Evolutionary conservation across 768 basidiomycete species (phyloP), one percentile per base, ranked within the genome.

Genomic region (Leccinum broughii): DNA sequence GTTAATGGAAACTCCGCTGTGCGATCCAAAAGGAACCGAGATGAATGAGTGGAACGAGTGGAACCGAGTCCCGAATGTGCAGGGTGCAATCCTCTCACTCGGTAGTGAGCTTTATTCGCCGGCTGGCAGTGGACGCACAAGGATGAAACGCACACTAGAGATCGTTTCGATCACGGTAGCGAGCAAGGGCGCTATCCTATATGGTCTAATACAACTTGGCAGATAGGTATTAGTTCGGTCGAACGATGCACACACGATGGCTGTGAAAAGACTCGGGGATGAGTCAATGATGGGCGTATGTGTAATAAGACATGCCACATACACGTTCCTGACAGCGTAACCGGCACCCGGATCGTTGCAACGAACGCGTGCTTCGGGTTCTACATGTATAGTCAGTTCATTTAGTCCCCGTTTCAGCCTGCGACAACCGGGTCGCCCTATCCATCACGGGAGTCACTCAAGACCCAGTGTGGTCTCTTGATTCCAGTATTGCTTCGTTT

Each of bases 251-350:
- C 22, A 24, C 24, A 54, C 20, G 51, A 39, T 32, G 58, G 37
- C 20, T 28, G 17, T 49, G 24, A 34, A 39, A 44, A 48, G 44
- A 22, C 20, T 46, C 41, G 41, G 41, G 49, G 15, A 50, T 28
- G 49, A 26, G 24, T 50, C 26, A 20, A 28, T 39, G 37, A 28
- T 35, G 39, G 30, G 24, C 17, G 39, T 30, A 8, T 20, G 64
- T 41, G 61, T 68, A 59, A 68, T 55, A 54, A 34, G 39, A 62
- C 67, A 60, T 52, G 65, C 60, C 22, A 26, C 14, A 51, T 20
- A 46, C 67, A 59, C 48, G 51, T 57, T 37, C 55, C 34, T 24
- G 26, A 48, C 28, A 14, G 56, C 58, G 41, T 54, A 35, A 26
- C 20, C n/a, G 48, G 39, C 51, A 32, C 44, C 52, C 41, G 20